Evolutionary conservation across 2,329 filamentous ascomycete species (phyloP).

Genomic region (Gaeumannomyces tritici): DNA sequence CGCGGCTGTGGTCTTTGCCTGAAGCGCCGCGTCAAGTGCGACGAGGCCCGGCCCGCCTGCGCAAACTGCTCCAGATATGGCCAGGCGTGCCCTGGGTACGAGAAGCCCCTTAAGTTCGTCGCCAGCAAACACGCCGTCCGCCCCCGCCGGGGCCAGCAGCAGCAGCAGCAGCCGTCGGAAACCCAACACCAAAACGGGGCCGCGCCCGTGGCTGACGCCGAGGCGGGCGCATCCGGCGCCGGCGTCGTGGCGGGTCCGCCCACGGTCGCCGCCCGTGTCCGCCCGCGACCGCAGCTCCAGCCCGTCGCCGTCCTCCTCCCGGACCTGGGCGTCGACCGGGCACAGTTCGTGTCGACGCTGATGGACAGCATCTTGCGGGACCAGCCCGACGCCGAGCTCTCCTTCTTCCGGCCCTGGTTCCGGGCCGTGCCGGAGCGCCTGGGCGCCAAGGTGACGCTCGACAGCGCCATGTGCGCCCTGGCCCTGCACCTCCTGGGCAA

Average conservation of each 20-base stretch:
- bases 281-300: neutral
- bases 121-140: slow-evolving; percentile 27
- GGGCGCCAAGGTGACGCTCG: slow-evolving; percentile 23
- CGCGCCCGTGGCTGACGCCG: no score
- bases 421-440: slow-evolving; percentile 16
- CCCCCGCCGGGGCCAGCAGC: slow-evolving; percentile 9
- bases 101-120: slow-evolving; percentile 27
- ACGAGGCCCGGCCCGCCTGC: slow-evolving; percentile 30
- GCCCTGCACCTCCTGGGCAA: slow-evolving; percentile 28
- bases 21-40: slow-evolving; percentile 33
- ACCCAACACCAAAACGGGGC: no score
- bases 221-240: no score
- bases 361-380: slow-evolving; percentile 12
- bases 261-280: no score
- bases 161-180: neutral
- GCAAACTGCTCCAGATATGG: slow-evolving; percentile 27
- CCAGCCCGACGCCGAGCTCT: slow-evolving; percentile 3
- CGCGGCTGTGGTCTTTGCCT: slow-evolving; percentile 29
- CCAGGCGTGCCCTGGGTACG: slow-evolving; percentile 27
- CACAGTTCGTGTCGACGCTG: slow-evolving; percentile 21
- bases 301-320: slow-evolving; percentile 7
- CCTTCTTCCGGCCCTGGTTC: slow-evolving; percentile 15
- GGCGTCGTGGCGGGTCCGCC: neutral
- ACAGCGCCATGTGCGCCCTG: slow-evolving; percentile 27
- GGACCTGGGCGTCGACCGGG: slow-evolving; percentile 14